Conservation (phyloP, 305 asterid genomes). For the Fraxinus baroniana region DNA sequence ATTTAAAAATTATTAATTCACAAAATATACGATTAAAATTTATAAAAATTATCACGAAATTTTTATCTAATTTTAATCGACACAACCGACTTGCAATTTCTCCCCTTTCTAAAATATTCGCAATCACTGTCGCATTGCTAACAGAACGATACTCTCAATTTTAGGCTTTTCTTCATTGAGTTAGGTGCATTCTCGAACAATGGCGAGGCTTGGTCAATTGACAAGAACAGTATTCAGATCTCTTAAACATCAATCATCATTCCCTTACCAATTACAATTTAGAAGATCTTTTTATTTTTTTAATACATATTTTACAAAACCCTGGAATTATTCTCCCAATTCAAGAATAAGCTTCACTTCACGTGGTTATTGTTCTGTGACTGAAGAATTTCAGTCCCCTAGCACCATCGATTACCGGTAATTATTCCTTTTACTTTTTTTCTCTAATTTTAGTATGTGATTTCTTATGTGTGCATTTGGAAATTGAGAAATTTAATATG, state of each 20-base stretch:
- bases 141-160: not conserved
- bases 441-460: not conserved
- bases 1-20: no score
- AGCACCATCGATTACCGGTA: constrained; percentile 58
- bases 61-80: no score
- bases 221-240: constrained; percentile 35
- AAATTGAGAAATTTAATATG: not conserved
- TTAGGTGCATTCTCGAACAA: no score
- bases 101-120: no score
- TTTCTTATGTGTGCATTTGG: not conserved
- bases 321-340: constrained; percentile 21
- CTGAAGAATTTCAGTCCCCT: constrained; percentile 46
- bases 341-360: constrained; percentile 16
- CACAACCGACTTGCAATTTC: no score
- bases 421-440: not conserved
- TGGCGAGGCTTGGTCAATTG: constrained; percentile 11
- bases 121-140: no score
- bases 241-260: constrained; percentile 19
- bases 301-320: constrained; percentile 24
- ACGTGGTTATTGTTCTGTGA: constrained; percentile 40
- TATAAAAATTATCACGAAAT: no score
- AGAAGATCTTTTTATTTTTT: constrained; percentile 17
- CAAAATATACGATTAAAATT: no score
- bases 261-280: constrained; percentile 5
- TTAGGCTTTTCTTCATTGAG: no score